These are phyloP conservation scores for Hemisphaericaspora xylofermentans DNA, from an alignment of 1,139 yeast genomes.

Conservation along the genomic window DNA sequence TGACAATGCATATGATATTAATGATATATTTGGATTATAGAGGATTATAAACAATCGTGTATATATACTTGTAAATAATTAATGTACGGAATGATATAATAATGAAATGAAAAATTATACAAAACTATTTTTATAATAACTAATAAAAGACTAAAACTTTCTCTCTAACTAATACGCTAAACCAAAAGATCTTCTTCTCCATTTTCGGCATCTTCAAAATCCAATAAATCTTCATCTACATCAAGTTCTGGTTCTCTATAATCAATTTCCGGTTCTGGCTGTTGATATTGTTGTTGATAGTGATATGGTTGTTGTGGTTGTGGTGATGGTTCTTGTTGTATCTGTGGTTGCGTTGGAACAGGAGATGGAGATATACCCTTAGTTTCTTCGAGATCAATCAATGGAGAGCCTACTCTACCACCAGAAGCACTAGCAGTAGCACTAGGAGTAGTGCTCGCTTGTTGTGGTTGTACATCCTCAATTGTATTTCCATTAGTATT, in stretches of 20 bases:
- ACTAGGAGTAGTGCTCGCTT: background rate
- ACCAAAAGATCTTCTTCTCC: slow-evolving; percentile 5
- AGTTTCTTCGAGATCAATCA: slow-evolving; percentile 2
- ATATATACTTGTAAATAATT: background rate
- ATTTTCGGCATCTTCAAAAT: slow-evolving; percentile 3
- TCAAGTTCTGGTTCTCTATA: background rate
- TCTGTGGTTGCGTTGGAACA: background rate
- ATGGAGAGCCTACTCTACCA: background rate
- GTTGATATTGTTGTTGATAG: background rate
- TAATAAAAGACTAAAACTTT: background rate
- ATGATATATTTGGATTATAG: slow-evolving; percentile 36
- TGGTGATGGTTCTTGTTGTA: background rate
- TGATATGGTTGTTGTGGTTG: background rate
- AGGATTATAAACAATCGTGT: background rate
- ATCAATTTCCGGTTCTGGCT: background rate
- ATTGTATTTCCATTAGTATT: slow-evolving; percentile 18
- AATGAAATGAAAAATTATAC: background rate
- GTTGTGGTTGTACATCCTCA: background rate
- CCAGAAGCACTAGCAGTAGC: background rate
- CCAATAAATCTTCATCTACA: background rate
- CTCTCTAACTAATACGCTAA: background rate
- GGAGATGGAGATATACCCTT: background rate
- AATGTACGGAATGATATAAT: background rate
- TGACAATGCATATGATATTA: slow-evolving; percentile 42
- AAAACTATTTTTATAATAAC: background rate